A percentile compares a stretch with the other conserved stretches of the same genome.
Conservation (phyloP, 345 rosid species). For the Laguncularia racemosa region DNA sequence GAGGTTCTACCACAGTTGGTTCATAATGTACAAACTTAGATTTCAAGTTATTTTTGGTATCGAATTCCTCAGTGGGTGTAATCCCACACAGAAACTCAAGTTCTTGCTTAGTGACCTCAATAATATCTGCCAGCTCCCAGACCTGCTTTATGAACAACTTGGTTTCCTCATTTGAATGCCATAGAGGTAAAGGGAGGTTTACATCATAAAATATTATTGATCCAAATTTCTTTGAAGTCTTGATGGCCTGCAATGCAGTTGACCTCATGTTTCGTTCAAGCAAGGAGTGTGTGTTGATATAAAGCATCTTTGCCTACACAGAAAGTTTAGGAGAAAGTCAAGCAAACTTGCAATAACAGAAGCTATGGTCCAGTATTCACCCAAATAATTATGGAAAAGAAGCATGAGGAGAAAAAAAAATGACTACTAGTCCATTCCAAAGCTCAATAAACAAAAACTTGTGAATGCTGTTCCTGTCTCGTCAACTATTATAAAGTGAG, state of each 20-base stretch:
- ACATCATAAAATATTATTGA: constrained; percentile 69
- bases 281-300: constrained; percentile 74
- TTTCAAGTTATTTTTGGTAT: constrained; percentile 45
- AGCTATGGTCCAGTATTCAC: no score
- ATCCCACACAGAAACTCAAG: constrained; percentile 82
- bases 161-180: constrained; percentile 76
- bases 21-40: constrained; percentile 70
- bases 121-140: constrained; percentile 65
- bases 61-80: constrained; percentile 57
- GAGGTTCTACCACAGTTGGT: constrained; percentile 52
- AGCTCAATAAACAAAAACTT: no score
- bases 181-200: constrained; percentile 76
- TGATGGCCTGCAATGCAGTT: constrained; percentile 59
- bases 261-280: constrained; percentile 71
- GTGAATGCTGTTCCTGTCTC: no score
- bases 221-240: constrained; percentile 64
- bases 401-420: no score
- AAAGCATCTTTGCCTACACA: constrained; percentile 79
- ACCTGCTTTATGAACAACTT: constrained; percentile 54
- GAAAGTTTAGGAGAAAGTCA: constrained; percentile 17
- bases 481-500: no score
- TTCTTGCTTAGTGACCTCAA: constrained; percentile 87
- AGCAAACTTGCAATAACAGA: neutral
- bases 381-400: no score
- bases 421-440: no score